Evolutionary conservation across 371 early-diverging fungal genomes (phyloP).

Genomic region (Mucor lusitanicus): DNA sequence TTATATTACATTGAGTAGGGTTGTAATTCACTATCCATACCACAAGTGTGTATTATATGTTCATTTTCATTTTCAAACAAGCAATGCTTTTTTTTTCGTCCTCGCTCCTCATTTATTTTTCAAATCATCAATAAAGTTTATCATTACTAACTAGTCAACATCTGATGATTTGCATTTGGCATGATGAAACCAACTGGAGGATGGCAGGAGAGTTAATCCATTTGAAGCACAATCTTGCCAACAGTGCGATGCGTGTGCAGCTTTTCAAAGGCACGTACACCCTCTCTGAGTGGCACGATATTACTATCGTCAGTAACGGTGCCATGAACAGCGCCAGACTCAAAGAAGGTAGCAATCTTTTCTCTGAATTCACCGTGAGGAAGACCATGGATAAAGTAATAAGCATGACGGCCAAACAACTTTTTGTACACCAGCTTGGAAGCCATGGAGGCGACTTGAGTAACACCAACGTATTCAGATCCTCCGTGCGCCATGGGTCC

Average conservation of each 20-base stretch:
- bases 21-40: background rate
- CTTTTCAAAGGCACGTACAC: conserved; percentile 39
- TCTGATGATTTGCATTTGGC: no score
- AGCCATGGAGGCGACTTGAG: background rate
- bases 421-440: background rate
- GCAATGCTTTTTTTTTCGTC: background rate
- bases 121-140: background rate
- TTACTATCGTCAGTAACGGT: background rate
- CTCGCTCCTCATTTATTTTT: background rate
- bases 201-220: no score
- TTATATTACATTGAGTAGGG: background rate
- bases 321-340: background rate
- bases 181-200: no score
- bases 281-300: conserved; percentile 43
- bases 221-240: conserved; percentile 55
- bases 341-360: conserved; percentile 10
- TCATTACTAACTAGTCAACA: no score
- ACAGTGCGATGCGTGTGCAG: conserved; percentile 42
- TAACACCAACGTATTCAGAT: conserved; percentile 1
- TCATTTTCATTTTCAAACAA: background rate
- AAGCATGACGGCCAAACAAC: conserved; percentile 5
- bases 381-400: background rate
- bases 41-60: background rate
- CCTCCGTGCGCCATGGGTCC: conserved; percentile 36
- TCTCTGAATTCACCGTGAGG: conserved; percentile 10